phyloP scores from a whole-genome alignment of 192 early-diverging fungal genomes.

The Anaeromyces robustus region DNA sequence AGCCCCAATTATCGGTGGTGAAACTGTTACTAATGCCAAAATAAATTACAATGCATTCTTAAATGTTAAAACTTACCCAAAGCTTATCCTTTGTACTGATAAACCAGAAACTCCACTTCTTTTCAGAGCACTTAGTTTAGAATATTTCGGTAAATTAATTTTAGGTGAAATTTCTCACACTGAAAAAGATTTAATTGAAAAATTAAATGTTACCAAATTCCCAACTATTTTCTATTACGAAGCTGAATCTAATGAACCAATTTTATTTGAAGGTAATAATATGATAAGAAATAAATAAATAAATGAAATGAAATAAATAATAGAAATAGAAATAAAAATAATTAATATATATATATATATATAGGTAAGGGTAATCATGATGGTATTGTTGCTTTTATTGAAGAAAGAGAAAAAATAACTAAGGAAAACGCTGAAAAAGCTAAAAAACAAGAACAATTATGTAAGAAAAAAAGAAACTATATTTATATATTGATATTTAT shows the following conservation, averaged over 20 bases:
- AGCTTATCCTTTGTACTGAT: slow-evolving; percentile 62
- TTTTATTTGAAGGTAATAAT: slow-evolving; percentile 38
- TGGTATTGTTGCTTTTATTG: background rate
- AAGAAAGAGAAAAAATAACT: background rate
- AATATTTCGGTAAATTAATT: slow-evolving; percentile 46
- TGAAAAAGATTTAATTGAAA: slow-evolving; percentile 26
- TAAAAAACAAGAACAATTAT: background rate
- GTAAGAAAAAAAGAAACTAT: background rate
- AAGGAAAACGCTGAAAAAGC: background rate
- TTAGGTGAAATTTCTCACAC: slow-evolving; percentile 56
- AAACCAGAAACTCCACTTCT: slow-evolving; percentile 62
- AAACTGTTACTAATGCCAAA: background rate
- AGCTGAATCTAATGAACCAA: slow-evolving; percentile 15
- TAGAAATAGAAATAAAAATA: background rate
- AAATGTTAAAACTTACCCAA: slow-evolving; percentile 5
- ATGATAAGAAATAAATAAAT: background rate
- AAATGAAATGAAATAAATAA: background rate
- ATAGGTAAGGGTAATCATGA: background rate
- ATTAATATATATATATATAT: background rate
- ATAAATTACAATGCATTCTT: background rate
- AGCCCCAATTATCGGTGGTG: background rate
- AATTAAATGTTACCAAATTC: slow-evolving; percentile 36
- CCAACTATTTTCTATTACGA: slow-evolving; percentile 56
- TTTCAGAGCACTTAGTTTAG: slow-evolving; percentile 71
- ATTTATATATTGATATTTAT: background rate